Base-by-base conservation (phyloP, 116 monocot genomes). In the Zostera marina region DNA sequence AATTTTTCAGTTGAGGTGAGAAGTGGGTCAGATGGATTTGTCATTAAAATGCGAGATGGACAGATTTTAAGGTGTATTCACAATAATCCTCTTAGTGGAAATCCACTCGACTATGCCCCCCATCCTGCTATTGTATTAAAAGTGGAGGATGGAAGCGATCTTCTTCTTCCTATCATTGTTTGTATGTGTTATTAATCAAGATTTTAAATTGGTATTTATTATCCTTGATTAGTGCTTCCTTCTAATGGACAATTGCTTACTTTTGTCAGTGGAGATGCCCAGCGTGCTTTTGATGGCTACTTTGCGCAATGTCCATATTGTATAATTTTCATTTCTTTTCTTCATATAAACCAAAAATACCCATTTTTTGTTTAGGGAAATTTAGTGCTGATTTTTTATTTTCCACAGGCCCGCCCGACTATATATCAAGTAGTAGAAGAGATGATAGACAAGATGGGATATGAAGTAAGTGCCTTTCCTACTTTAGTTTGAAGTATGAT, bases 371-470 rank as follows among this genome's bases (percentile, higher is more conserved):
- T 66, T 39, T 21, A 47, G 32, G 32, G 5, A 32, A 32, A 32
- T 32, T 32, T 32, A 19, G n/a, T 64, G 60, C 21, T 44, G 26
- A 7, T 12, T 45, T 16, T 19, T 26, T 65, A n/a, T 41, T 48
- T 44, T 68, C 53, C 41, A 22, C 71, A 96, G 96, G 80, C 77
- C 48, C 77, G 98, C 47, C 98, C 98, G 45, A 98, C 90, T 5
- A 75, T 89, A 44, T 98, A 98, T 73, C 72, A 98, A 68, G 90
- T 85, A 8, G 74, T 98, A 15, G 72, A 74, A 66, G 98, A 85
- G 62, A 98, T 89, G 89, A 86, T 89, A 68, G 85, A 85, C 41
- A 98, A 81, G 52, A 85, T 98, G 90, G 98, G 98, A 47, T 98
- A 98, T 69, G 53, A 45, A 72, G 98, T 98, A 32, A 32, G 32